Conservation (phyloP, 2,329 filamentous ascomycete genomes). For the Cordyceps tenuipes region DNA sequence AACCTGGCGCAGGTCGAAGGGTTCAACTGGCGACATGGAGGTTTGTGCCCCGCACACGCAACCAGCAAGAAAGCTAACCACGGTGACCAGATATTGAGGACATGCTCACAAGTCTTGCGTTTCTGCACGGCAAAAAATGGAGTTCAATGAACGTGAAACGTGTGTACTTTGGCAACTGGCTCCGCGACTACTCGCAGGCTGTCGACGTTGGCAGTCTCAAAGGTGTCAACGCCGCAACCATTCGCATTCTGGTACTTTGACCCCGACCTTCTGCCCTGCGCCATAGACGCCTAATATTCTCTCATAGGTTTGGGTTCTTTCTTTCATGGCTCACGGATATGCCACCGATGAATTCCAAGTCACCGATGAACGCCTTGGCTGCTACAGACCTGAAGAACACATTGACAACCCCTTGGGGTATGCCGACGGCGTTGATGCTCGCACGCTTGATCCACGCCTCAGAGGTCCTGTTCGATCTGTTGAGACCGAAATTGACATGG, state of each 20-base stretch:
- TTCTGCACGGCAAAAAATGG: slow-evolving; percentile 78
- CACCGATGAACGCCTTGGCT: slow-evolving; percentile 68
- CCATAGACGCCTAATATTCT: slow-evolving; percentile 8
- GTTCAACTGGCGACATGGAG: slow-evolving; percentile 62
- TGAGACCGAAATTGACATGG: slow-evolving; percentile 64
- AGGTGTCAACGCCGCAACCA: slow-evolving; percentile 68
- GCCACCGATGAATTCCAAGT: slow-evolving; percentile 83
- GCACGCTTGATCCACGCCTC: slow-evolving; percentile 71
- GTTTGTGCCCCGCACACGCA: slow-evolving; percentile 24
- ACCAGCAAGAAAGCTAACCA: background rate
- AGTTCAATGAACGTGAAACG: slow-evolving; percentile 68
- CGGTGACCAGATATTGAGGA: slow-evolving; percentile 61
- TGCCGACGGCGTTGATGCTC: slow-evolving; percentile 77
- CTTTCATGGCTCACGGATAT: slow-evolving; percentile 75
- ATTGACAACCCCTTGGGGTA: slow-evolving; percentile 78
- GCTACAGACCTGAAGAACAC: slow-evolving; percentile 69
- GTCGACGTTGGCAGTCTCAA: slow-evolving; percentile 75
- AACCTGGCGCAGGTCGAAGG: slow-evolving; percentile 49
- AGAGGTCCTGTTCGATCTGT: slow-evolving; percentile 66
- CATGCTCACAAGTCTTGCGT: slow-evolving; percentile 68
- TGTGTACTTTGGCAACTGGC: slow-evolving; percentile 81
- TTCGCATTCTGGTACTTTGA: slow-evolving; percentile 55
- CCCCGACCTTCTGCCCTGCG: background rate
- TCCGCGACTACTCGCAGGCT: slow-evolving; percentile 77
- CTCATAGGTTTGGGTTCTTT: slow-evolving; percentile 62